These are phyloP conservation scores for Periglandula ipomoeae DNA, from an alignment of 2,329 filamentous ascomycete genomes.

Conservation along the genomic window DNA sequence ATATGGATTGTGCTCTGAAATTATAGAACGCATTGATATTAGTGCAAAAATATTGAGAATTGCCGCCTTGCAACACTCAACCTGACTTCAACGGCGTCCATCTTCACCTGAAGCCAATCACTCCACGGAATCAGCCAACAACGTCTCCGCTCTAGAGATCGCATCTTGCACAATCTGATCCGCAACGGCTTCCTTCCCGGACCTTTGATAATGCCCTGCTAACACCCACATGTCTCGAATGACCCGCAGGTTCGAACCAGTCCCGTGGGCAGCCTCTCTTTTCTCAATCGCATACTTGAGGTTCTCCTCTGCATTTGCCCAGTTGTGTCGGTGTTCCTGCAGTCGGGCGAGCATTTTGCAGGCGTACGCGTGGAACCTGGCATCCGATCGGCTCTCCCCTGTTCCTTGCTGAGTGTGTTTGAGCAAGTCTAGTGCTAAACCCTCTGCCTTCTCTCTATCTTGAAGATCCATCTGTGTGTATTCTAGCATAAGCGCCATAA, in stretches of 20 bases:
- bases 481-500: slow-evolving; percentile 25
- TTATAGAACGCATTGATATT: no score
- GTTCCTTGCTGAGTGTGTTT: slow-evolving; percentile 15
- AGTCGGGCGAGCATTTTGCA: slow-evolving; percentile 28
- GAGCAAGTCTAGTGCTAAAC: slow-evolving; percentile 21
- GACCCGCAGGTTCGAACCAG: slow-evolving; percentile 24
- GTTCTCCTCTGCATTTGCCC: slow-evolving; percentile 23
- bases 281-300: slow-evolving; percentile 22
- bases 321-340: slow-evolving; percentile 23
- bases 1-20: no score
- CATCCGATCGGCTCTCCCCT: slow-evolving; percentile 17
- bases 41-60: background rate
- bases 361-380: slow-evolving; percentile 29
- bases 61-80: background rate
- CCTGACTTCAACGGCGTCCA: background rate
- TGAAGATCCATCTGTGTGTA: slow-evolving; percentile 30
- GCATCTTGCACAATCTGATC: slow-evolving; percentile 22
- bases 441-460: slow-evolving; percentile 21
- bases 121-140: slow-evolving; percentile 10
- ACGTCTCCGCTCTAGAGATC: slow-evolving; percentile 22
- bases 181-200: slow-evolving; percentile 20
- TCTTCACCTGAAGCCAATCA: background rate
- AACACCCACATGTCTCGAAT: slow-evolving; percentile 31
- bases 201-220: slow-evolving; percentile 22
- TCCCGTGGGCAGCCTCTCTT: slow-evolving; percentile 26